Base-by-base conservation (phyloP, 169 alveolate species). In the Plasmodium chabaudi region DNA sequence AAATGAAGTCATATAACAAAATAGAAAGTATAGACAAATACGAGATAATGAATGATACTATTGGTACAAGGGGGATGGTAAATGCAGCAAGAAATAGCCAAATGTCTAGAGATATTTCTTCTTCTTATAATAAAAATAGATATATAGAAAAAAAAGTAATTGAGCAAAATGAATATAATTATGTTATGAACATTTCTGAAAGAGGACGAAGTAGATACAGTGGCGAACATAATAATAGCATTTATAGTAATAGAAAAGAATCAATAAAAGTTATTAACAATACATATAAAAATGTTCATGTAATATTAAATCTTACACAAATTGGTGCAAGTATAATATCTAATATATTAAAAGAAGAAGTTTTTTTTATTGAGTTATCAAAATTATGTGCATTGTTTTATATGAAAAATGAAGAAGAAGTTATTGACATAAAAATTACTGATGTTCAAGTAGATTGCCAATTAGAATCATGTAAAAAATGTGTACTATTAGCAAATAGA, bases 361-460 rank as follows among this genome's bases (percentile, higher is more conserved):
- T 95, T 10, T 89, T 95, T 77, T 95, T 94, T 88, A 90, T 94
- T 25, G 97, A 95, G 51, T 53, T 95, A 82, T 92, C 95, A 10
- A 94, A 92, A 53, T 75, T 94, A 68, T 91, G 94, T 72, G 87
- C 93, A 21, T 87, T 94, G 19, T 90, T 92, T 60, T 92, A 89
- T 77, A 93, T 89, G 92, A 93, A 94, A 53, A 96, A 94, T 47
- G 97, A 95, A 68, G 87, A 94, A 59, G 97, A 95, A 92, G 88
- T 93, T 25, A 91, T 95, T 44, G 94, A 93, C 47, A 72, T 95
- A 5, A 91, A 94, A 73, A 92, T 95, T 42, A 90, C 94, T 17
- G 97, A 94, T 71, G 94, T 95, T 3, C 97, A 95, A 49, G 68
- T 95, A 60, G 97, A 95, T 69, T 92, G 92, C 63, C 97, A 95